These are phyloP conservation scores for Paraurostyla sp. DNA, from an alignment of 73 alveolate species.

Conservation along the genomic window DNA sequence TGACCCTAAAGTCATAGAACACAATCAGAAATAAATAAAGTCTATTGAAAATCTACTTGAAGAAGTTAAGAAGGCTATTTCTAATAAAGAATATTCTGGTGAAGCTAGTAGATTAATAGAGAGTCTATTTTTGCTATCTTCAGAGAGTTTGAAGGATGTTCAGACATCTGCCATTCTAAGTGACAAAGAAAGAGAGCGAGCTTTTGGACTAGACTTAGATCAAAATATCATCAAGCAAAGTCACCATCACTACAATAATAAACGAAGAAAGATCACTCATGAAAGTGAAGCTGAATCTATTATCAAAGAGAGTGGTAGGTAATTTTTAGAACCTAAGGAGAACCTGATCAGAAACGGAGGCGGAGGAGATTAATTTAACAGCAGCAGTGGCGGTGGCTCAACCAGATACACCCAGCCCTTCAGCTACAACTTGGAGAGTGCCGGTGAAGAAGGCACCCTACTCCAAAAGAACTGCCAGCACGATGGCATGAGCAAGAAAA, in stretches of 20 bases:
- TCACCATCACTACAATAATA: not conserved
- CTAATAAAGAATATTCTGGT: constrained; percentile 25
- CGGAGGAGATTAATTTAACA: not conserved
- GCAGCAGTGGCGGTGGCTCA: not conserved
- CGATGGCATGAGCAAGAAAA: constrained; percentile 34
- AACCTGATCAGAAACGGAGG: not conserved
- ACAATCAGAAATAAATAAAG: constrained; percentile 34
- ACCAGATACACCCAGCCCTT: not conserved
- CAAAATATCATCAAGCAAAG: not conserved
- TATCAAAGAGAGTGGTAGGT: not conserved
- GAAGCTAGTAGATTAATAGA: constrained; percentile 46
- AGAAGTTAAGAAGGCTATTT: constrained; percentile 31
- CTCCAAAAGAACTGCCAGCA: not conserved
- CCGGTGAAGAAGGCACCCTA: constrained; percentile 49
- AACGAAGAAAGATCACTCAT: not conserved
- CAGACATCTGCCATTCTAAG: constrained; percentile 50
- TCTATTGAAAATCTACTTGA: constrained; percentile 26
- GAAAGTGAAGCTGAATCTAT: not conserved
- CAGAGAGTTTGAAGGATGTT: constrained; percentile 48
- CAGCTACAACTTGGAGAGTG: constrained; percentile 38
- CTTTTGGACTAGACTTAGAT: not conserved
- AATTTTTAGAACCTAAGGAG: not conserved
- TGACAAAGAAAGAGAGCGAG: constrained; percentile 3
- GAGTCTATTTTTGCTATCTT: constrained; percentile 20
- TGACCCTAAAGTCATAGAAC: constrained; percentile 46